phyloP scores from a whole-genome alignment of 306 rosid species.

The Medicago arabica region DNA sequence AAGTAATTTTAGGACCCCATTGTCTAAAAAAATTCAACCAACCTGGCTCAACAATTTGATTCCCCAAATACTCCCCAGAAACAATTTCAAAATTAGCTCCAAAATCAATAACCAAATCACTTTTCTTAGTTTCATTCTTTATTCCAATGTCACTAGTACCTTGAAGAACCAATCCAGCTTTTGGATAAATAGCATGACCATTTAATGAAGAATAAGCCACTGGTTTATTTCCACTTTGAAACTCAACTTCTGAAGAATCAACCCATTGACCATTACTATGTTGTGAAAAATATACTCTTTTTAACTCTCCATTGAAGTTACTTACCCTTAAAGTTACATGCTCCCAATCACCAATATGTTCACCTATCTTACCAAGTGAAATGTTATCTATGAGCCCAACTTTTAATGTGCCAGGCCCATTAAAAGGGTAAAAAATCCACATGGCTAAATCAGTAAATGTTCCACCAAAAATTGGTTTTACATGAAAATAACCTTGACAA shows the following conservation, averaged over 20 bases:
- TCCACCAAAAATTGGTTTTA: slow-evolving; percentile 49
- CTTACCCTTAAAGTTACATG: slow-evolving; percentile 47
- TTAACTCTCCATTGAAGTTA: slow-evolving; percentile 43
- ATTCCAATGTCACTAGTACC: slow-evolving; percentile 40
- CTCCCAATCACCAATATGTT: slow-evolving; percentile 49
- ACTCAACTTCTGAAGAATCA: slow-evolving; percentile 38
- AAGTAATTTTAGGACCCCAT: slow-evolving; percentile 44
- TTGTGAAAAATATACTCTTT: slow-evolving; percentile 42
- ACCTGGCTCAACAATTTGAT: slow-evolving; percentile 31
- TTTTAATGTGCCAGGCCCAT: slow-evolving; percentile 45
- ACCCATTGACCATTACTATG: slow-evolving; percentile 49
- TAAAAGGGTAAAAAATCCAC: slow-evolving; percentile 50
- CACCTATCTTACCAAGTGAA: slow-evolving; percentile 43
- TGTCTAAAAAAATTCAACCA: slow-evolving; percentile 44
- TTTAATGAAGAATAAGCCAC: slow-evolving; percentile 43
- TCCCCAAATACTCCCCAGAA: slow-evolving; percentile 43
- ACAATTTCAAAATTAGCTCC: slow-evolving; percentile 39
- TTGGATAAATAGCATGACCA: slow-evolving; percentile 50
- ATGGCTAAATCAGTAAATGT: slow-evolving; percentile 43
- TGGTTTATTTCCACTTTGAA: slow-evolving; percentile 41
- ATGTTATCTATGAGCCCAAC: slow-evolving; percentile 35
- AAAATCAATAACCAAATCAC: slow-evolving; percentile 36
- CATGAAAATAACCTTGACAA: slow-evolving; percentile 41
- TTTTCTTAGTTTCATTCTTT: slow-evolving; percentile 41
- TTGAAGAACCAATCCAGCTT: slow-evolving; percentile 45